Conservation (phyloP, 2,329 filamentous ascomycete genomes). For the Hypoxylon sp. region DNA sequence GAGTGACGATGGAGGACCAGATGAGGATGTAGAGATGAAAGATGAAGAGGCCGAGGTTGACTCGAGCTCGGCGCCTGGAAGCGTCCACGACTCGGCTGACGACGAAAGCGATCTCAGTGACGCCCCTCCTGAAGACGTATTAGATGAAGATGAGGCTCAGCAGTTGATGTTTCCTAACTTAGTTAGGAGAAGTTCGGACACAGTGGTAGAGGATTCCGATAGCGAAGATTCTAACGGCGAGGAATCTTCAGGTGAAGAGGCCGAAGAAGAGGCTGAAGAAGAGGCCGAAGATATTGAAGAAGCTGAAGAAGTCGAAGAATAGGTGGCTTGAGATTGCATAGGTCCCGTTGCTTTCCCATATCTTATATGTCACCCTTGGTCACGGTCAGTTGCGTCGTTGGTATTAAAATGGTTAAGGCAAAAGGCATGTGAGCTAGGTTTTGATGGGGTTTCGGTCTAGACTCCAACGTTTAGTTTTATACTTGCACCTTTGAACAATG, state of each 20-base stretch:
- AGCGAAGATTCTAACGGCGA: slow-evolving; percentile 44
- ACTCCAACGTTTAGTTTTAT: neutral
- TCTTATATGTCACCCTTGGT: slow-evolving; percentile 12
- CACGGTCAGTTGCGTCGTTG: neutral
- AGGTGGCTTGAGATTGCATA: slow-evolving; percentile 9
- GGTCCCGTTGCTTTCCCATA: neutral
- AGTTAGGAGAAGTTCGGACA: slow-evolving; percentile 56
- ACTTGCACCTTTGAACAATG: neutral
- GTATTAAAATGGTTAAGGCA: neutral
- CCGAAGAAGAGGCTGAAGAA: slow-evolving; percentile 34
- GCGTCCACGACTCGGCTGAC: slow-evolving; percentile 75
- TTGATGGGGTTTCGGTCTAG: neutral
- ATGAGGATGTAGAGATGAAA: slow-evolving; percentile 63
- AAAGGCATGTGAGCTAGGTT: neutral
- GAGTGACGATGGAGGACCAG: slow-evolving; percentile 54
- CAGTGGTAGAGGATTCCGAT: slow-evolving; percentile 43
- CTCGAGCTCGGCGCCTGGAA: slow-evolving; percentile 69
- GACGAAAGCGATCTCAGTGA: slow-evolving; percentile 80
- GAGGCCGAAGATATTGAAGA: slow-evolving; percentile 40
- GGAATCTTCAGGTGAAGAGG: slow-evolving; percentile 46
- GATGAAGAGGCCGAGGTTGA: slow-evolving; percentile 57
- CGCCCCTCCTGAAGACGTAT: slow-evolving; percentile 62
- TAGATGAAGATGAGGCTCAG: slow-evolving; percentile 69
- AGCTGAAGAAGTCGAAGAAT: slow-evolving; percentile 33
- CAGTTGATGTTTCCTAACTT: slow-evolving; percentile 69